Evolutionary conservation across 2,329 filamentous ascomycete genomes (phyloP), one percentile per base, ranked within the genome.

Genomic region (Neonectria ditissima): DNA sequence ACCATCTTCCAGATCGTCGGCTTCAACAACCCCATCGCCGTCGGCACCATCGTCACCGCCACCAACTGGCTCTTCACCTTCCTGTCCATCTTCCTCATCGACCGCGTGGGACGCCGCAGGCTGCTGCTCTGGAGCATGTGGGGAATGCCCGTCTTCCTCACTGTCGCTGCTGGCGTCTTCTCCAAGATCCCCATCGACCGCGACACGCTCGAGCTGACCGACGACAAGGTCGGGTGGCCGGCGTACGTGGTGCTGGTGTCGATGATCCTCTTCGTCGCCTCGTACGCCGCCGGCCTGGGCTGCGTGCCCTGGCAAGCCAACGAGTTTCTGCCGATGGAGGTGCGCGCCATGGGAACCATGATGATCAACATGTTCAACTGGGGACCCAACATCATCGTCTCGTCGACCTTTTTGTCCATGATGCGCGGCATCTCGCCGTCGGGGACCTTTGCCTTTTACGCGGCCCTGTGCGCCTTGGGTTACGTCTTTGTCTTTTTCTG

Each of bases 301-400:
- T 69, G 65, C 30, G 66, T 71, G 5, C 66, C 67, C 2, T 72
- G 70, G 63, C 67, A 69, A 11, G 68, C 66, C 0, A 72, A 69
- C 59, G 70, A 72, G 8, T 68, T 70, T 8, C 58, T 72, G 4
- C 68, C 70, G 1, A 73, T 82, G 45, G 80, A 83, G 57, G 80
- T 83, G 4, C 77, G 82, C n/a, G 80, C 80, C 4, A 67, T 79
- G 48, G 82, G 76, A 54, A 83, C 80, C 0, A 83, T 83, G 79
- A 67, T 81, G 75, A 75, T 82, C 53, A 83, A 80, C 7, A 80
- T 80, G 57, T 79, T 77, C 20, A 77, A 74, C 66, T 81, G 80
- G 81, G 78, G 76, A 9, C 76, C 73, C 20, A 83, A 83, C 65
- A 79, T 68, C 16, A 65, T 68, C 14, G 61, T 68, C 3, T 65